Evolutionary conservation across 129 eudicot genomes (phyloP).

Genomic region (Apium graveolens): DNA sequence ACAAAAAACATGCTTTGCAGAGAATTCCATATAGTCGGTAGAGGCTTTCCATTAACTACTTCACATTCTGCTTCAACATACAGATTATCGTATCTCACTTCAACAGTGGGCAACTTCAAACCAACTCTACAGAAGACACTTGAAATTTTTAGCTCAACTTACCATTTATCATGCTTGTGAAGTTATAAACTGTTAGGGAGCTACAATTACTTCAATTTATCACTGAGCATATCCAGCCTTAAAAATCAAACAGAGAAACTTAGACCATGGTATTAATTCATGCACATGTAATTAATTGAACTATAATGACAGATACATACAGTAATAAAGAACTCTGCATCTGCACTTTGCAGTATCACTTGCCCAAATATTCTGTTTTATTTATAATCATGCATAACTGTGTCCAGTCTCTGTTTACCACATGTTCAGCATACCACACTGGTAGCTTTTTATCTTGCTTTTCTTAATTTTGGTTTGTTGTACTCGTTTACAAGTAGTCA

Average conservation of each 20-base stretch:
- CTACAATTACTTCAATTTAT: not conserved
- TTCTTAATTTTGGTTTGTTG: not conserved
- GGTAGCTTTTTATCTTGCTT: not conserved
- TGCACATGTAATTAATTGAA: not conserved
- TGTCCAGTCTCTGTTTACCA: not conserved
- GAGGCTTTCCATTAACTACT: constrained; percentile 56
- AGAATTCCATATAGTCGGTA: constrained; percentile 52
- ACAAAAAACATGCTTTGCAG: constrained; percentile 33
- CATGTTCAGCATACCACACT: not conserved
- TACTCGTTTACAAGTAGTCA: not conserved
- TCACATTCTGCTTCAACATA: constrained; percentile 41
- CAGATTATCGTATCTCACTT: constrained; percentile 43
- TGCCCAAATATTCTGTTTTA: not conserved
- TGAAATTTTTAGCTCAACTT: constrained; percentile 12
- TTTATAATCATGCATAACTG: not conserved
- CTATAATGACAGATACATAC: not conserved
- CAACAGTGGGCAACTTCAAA: constrained; percentile 38
- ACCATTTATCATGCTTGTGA: not conserved
- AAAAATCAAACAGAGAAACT: not conserved
- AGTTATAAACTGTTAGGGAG: not conserved
- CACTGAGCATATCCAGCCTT: not conserved
- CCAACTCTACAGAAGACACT: constrained; percentile 34
- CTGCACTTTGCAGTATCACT: not conserved
- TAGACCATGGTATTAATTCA: not conserved
- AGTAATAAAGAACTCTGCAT: not conserved